These are phyloP conservation scores for Beauveria australis DNA, from an alignment of 2,329 filamentous ascomycete species.

Conservation along the genomic window DNA sequence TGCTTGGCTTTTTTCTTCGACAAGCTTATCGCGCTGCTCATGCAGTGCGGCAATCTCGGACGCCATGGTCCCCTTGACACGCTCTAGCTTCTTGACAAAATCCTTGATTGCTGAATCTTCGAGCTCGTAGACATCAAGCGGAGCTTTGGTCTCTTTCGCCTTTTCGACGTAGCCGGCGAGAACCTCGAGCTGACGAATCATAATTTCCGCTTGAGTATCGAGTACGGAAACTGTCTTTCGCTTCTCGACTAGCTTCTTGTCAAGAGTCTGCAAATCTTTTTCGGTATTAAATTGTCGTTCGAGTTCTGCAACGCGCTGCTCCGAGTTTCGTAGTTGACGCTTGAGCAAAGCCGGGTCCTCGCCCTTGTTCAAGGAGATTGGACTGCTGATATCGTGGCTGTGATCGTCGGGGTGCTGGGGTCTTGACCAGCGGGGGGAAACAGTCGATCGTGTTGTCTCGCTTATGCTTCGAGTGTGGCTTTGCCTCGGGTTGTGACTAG, in stretches of 20 bases:
- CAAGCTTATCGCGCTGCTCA: slow-evolving; percentile 67
- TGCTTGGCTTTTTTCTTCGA: slow-evolving; percentile 77
- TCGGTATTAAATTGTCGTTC: slow-evolving; percentile 65
- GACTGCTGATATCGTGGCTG: slow-evolving; percentile 62
- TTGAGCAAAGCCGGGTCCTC: slow-evolving; percentile 62
- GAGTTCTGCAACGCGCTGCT: slow-evolving; percentile 79
- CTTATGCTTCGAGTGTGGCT: slow-evolving; percentile 56
- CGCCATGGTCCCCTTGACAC: slow-evolving; percentile 51
- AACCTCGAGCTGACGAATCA: slow-evolving; percentile 84
- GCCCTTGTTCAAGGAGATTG: slow-evolving; percentile 53
- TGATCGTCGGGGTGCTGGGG: slow-evolving; percentile 54
- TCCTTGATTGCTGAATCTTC: slow-evolving; percentile 90
- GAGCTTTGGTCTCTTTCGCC: slow-evolving; percentile 73
- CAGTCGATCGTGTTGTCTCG: slow-evolving; percentile 56
- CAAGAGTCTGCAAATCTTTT: slow-evolving; percentile 64
- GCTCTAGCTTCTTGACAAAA: slow-evolving; percentile 67
- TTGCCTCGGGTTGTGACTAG: slow-evolving; percentile 33
- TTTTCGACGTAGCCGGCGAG: slow-evolving; percentile 81
- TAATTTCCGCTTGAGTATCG: slow-evolving; percentile 91
- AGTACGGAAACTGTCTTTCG: slow-evolving; percentile 90
- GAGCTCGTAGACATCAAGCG: slow-evolving; percentile 71
- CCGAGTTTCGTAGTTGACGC: slow-evolving; percentile 70
- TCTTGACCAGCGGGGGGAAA: slow-evolving; percentile 62
- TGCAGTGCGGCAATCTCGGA: slow-evolving; percentile 51
- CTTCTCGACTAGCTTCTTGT: slow-evolving; percentile 85